Evolutionary conservation across 345 rosid genomes (phyloP).

Genomic region (Stellera chamaejasme): DNA sequence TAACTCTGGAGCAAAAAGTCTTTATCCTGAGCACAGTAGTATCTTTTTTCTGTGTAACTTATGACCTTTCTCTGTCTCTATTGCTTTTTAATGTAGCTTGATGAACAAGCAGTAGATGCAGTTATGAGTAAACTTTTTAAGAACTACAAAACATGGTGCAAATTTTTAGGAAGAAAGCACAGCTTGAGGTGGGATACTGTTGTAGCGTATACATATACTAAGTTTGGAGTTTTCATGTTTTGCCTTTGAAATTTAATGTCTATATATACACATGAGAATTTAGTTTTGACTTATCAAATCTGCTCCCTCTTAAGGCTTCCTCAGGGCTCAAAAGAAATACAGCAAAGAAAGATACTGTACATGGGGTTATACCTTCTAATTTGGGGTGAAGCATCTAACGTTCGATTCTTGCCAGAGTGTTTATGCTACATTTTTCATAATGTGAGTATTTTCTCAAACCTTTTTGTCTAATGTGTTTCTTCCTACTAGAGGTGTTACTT

Average conservation of each 20-base stretch:
- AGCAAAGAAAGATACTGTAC: slow-evolving; percentile 77
- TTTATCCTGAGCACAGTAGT: not conserved
- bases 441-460: slow-evolving; percentile 36
- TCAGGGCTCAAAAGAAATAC: slow-evolving; percentile 72
- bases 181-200: slow-evolving; percentile 61
- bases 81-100: slow-evolving; percentile 59
- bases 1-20: too few relatives aligned
- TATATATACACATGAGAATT: not conserved
- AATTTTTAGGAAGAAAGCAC: slow-evolving; percentile 82
- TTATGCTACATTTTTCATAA: slow-evolving; percentile 86
- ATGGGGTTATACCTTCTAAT: slow-evolving; percentile 86
- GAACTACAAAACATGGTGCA: slow-evolving; percentile 87
- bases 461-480: slow-evolving; percentile 3
- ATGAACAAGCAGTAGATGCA: slow-evolving; percentile 81
- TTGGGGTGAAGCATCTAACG: slow-evolving; percentile 90
- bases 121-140: slow-evolving; percentile 69
- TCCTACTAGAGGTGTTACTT: slow-evolving; percentile 21
- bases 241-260: slow-evolving; percentile 4
- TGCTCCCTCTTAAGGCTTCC: slow-evolving; percentile 49
- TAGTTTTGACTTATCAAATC: slow-evolving; percentile 1
- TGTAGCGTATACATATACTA: not conserved
- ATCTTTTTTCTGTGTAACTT: too few relatives aligned
- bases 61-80: too few relatives aligned
- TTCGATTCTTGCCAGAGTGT: slow-evolving; percentile 91
- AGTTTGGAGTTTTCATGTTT: not conserved